These are phyloP conservation scores for Picochlorum sp. DNA, from an alignment of 139 green algal genomes.

Conservation along the genomic window DNA sequence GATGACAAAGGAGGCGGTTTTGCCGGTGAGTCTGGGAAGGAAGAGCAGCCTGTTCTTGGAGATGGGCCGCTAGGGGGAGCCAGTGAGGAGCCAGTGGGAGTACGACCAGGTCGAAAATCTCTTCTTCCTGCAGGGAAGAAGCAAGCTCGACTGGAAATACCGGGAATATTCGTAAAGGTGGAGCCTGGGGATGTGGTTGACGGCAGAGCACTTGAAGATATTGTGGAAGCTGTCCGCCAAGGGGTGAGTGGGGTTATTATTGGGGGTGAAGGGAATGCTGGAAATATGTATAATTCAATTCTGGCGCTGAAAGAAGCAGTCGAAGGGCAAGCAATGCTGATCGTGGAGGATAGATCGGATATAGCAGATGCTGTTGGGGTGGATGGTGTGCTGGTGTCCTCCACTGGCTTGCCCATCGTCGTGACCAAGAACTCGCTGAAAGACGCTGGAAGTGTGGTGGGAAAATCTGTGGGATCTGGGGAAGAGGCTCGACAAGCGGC, in stretches of 20 bases:
- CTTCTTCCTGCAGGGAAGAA: slow-evolving; percentile 42
- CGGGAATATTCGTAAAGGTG: slow-evolving; percentile 49
- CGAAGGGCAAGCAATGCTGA: slow-evolving; percentile 57
- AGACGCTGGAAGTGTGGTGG: slow-evolving; percentile 43
- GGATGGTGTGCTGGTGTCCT: slow-evolving; percentile 75
- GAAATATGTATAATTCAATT: slow-evolving; percentile 70
- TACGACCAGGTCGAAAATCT: no score
- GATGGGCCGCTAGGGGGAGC: no score
- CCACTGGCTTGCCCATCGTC: slow-evolving; percentile 67
- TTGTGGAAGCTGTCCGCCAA: no score
- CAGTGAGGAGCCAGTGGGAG: no score
- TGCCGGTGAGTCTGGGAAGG: no score
- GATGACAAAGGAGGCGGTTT: no score
- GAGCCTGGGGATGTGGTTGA: slow-evolving; percentile 18
- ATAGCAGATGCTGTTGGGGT: slow-evolving; percentile 70
- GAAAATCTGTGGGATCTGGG: slow-evolving; percentile 29
- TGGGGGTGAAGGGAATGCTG: slow-evolving; percentile 20
- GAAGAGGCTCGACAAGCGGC: slow-evolving; percentile 43
- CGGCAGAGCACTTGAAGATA: slow-evolving; percentile 10
- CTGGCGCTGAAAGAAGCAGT: slow-evolving; percentile 52
- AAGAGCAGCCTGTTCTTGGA: no score
- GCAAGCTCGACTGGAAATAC: slow-evolving; percentile 51
- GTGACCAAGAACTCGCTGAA: slow-evolving; percentile 72
- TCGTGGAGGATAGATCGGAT: slow-evolving; percentile 78
- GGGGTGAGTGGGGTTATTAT: no score